A percentile compares a stretch with the other conserved stretches of the same genome.
phyloP scores from a whole-genome alignment of 176 grass and related monocot species.

The Urochloa ruziziensis region DNA sequence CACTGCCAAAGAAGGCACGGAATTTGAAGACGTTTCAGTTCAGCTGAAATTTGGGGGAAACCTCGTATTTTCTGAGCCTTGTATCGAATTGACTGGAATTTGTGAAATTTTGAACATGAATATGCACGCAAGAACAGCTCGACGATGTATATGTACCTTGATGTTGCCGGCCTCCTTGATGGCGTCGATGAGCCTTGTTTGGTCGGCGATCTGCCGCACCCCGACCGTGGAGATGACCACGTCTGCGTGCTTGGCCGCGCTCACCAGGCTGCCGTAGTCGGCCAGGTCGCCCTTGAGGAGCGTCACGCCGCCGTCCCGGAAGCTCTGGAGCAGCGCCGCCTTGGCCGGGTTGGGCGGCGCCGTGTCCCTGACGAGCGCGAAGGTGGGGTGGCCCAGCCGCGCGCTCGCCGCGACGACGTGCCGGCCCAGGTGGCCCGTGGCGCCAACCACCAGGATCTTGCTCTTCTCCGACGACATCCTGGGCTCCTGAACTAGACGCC shows the following conservation, averaged over 20 bases:
- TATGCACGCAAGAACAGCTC: too few relatives aligned
- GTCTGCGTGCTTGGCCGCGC: conserved; percentile 43
- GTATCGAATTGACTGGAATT: too few relatives aligned
- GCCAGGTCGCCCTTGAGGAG: conserved; percentile 61
- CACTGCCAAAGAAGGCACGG: too few relatives aligned
- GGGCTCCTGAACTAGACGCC: too few relatives aligned
- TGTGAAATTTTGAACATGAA: too few relatives aligned
- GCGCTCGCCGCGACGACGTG: conserved; percentile 55
- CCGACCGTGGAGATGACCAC: conserved; percentile 60
- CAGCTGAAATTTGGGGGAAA: too few relatives aligned
- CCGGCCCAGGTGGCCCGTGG: conserved; percentile 51
- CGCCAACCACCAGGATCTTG: conserved; percentile 61
- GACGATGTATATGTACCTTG: not conserved
- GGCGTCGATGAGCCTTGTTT: conserved; percentile 54
- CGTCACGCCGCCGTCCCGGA: conserved; percentile 54
- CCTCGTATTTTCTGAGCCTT: too few relatives aligned
- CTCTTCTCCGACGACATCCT: conserved; percentile 43
- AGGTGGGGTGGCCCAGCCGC: conserved; percentile 47
- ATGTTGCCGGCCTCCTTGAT: conserved; percentile 60
- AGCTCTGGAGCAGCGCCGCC: conserved; percentile 52
- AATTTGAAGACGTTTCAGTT: too few relatives aligned
- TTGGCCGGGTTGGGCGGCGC: conserved; percentile 52
- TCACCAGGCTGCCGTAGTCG: conserved; percentile 53
- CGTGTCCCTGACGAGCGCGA: conserved; percentile 43
- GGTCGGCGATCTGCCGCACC: conserved; percentile 31